Evolutionary conservation across 2,329 filamentous ascomycete genomes (phyloP), one percentile per base, ranked within the genome.

Genomic region (Delphinella strobiligena): DNA sequence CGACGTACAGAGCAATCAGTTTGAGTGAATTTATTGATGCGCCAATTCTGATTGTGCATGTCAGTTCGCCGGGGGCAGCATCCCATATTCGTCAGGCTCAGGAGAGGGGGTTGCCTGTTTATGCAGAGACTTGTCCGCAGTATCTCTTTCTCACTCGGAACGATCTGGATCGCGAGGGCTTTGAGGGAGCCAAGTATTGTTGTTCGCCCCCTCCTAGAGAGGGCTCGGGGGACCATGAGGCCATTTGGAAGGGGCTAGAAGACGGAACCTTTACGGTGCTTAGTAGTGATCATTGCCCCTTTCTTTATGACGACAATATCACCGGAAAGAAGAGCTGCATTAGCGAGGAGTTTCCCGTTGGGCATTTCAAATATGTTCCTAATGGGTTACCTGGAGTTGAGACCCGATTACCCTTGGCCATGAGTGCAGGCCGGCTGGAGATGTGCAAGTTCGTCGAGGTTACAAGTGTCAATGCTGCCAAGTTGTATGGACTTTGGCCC

Each of bases 321-420:
- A 57, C 37, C 22, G 64, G 62, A 31, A 75, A 73, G 61, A 71
- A 69, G 52, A 62, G 61, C 1, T 63, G 61, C 41, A 60, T 72
- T 44, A 64, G 50, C 31, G 51, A 54, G 0, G 64, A 67, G 22
- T 62, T 60, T 41, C 69, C 69, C 0, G 39, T 55, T 2, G 60
- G 59, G 1, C 61, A 63, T 34, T 78, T 78, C 54, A 65, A 66
- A 34, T 67, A 72, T 41, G 73, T 77, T 31, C 72, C 74, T 5
- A 77, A 77, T 47, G 74, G 73, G 5, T 22, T 69, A 34, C 71
- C 73, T 0, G 74, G 73, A 1, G 61, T 78, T 18, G 74, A 78
- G 55, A 77, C 74, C 2, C 55, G 72, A 2, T 54, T 77, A 15
- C 56, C 71, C 0, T 54, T 75, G 3, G 60, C 62, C 0, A 56